Evolutionary conservation across 2,329 filamentous ascomycete species (phyloP).

Genomic region (Xylariaceae sp.): DNA sequence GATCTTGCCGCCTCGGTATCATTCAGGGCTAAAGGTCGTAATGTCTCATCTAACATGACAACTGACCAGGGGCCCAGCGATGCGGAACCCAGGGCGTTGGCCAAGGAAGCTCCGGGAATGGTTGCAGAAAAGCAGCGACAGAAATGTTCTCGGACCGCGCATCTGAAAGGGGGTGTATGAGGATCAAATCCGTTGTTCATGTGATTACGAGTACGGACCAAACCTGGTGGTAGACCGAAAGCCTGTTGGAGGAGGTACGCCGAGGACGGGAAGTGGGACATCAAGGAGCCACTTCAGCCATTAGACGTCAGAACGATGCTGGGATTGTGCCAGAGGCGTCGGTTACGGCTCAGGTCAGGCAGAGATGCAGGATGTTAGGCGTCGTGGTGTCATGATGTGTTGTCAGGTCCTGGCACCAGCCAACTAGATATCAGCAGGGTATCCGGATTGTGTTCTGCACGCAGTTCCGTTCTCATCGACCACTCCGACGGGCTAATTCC

Average conservation of each 20-base stretch:
- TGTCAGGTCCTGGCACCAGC: conserved; percentile 39
- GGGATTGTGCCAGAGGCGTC: conserved; percentile 22
- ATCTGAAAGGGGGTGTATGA: conserved; percentile 15
- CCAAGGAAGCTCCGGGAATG: conserved; percentile 27
- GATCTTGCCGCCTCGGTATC: conserved; percentile 12
- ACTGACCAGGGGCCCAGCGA: conserved; percentile 8
- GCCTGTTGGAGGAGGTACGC: conserved; percentile 22
- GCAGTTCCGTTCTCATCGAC: conserved; percentile 10
- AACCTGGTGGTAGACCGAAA: conserved; percentile 22
- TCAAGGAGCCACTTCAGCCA: conserved; percentile 21
- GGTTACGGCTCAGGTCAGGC: conserved; percentile 39
- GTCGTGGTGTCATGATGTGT: conserved; percentile 44
- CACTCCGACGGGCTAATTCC: background rate
- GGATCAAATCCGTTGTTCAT: conserved; percentile 20
- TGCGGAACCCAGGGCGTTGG: conserved; percentile 37
- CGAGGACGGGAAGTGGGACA: conserved; percentile 13
- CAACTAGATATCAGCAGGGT: conserved; percentile 13
- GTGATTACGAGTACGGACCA: conserved; percentile 1
- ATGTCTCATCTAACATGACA: conserved; percentile 18
- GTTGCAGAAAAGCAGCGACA: conserved; percentile 31
- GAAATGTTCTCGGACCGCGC: conserved; percentile 21
- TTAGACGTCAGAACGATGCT: conserved; percentile 27
- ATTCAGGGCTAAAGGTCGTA: conserved; percentile 18
- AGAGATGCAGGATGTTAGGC: conserved; percentile 44
- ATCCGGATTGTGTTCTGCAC: conserved; percentile 14